Percentiles rank a stretch among this genome's conserved stretches.
Conservation (phyloP, 805 yeast species). For the Cyberlindnera misumaiensis region DNA sequence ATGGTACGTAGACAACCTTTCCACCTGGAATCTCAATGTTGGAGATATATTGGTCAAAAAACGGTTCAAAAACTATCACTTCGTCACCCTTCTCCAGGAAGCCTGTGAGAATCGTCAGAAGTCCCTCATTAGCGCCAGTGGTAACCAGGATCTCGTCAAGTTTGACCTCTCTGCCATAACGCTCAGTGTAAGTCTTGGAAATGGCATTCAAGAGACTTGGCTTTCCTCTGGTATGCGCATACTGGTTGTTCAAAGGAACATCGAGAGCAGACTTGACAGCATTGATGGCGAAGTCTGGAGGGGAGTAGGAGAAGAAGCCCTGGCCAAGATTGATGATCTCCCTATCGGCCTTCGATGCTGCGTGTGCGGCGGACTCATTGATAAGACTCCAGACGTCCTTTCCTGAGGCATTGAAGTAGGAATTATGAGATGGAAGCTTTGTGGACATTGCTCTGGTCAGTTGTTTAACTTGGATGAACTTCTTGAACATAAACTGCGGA, state of each 20-base stretch:
- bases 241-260: slow-evolving; percentile 76
- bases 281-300: slow-evolving; percentile 85
- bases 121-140: slow-evolving; percentile 97
- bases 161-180: slow-evolving; percentile 50
- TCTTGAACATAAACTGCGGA: too few relatives aligned
- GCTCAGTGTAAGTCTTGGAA: slow-evolving; percentile 63
- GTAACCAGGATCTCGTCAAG: slow-evolving; percentile 69
- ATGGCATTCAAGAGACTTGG: slow-evolving; percentile 67
- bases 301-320: slow-evolving; percentile 94
- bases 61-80: slow-evolving; percentile 94
- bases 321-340: slow-evolving; percentile 89
- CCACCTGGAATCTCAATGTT: slow-evolving; percentile 94
- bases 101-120: slow-evolving; percentile 78
- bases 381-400: slow-evolving; percentile 95
- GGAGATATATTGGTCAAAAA: slow-evolving; percentile 93
- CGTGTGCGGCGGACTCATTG: slow-evolving; percentile 88
- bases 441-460: slow-evolving; percentile 13
- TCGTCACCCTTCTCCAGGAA: slow-evolving; percentile 85
- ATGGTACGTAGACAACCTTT: slow-evolving; percentile 76
- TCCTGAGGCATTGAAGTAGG: slow-evolving; percentile 62
- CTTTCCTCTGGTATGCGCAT: slow-evolving; percentile 87
- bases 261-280: slow-evolving; percentile 76
- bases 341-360: slow-evolving; percentile 59
- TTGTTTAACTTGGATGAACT: not conserved
- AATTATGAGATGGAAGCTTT: slow-evolving; percentile 43